A percentile compares a stretch with the other conserved stretches of the same genome.
Conservation (phyloP, 148 eudicot species). For the Camellia sinensis region DNA sequence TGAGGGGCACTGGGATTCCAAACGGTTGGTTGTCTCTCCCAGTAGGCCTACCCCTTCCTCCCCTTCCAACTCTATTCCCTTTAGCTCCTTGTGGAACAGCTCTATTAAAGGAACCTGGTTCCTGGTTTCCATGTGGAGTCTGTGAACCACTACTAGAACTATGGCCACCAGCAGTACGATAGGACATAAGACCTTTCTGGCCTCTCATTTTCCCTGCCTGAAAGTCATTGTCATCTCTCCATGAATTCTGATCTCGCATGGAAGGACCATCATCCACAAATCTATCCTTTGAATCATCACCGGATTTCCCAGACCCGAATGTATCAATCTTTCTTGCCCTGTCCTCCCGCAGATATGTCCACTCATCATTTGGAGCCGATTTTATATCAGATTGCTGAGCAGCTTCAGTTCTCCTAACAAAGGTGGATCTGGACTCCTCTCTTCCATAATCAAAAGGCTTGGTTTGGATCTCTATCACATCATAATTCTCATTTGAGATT, state of each 20-base stretch:
- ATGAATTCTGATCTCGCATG: constrained; percentile 43
- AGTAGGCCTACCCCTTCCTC: constrained; percentile 67
- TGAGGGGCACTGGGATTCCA: constrained; percentile 56
- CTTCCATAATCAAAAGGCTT: constrained; percentile 74
- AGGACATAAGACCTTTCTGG: constrained; percentile 38
- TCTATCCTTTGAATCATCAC: constrained; percentile 47
- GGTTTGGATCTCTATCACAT: constrained; percentile 88
- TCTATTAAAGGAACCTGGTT: constrained; percentile 42
- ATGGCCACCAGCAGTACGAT: constrained; percentile 45
- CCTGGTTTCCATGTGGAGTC: constrained; percentile 53
- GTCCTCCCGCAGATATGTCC: constrained; percentile 37
- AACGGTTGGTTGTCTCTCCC: constrained; percentile 78
- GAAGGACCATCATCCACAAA: constrained; percentile 41
- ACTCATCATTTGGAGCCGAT: constrained; percentile 36
- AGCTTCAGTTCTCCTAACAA: constrained; percentile 44
- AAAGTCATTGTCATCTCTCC: constrained; percentile 60
- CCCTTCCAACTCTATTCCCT: constrained; percentile 65
- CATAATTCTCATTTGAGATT: constrained; percentile 78
- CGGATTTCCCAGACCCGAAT: constrained; percentile 34
- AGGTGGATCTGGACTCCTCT: constrained; percentile 43
- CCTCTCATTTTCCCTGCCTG: constrained; percentile 55
- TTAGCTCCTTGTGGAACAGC: constrained; percentile 43
- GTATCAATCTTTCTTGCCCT: constrained; percentile 23
- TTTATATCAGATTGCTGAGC: constrained; percentile 47
- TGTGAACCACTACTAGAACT: constrained; percentile 56